These are phyloP conservation scores for Solanum ahanhuiri DNA, from an alignment of 257 asterid species.

Conservation along the genomic window DNA sequence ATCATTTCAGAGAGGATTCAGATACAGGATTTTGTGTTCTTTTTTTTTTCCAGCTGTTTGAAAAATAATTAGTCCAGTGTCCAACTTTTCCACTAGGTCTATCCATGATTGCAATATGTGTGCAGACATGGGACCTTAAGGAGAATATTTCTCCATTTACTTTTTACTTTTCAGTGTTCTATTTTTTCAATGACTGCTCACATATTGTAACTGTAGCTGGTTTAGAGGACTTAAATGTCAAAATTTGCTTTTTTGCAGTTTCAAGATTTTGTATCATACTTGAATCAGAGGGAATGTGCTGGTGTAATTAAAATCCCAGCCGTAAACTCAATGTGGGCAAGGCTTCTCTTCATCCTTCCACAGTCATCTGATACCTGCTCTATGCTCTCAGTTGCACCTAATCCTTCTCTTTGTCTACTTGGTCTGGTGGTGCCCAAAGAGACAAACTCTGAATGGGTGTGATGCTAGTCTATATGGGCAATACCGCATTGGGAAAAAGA, in stretches of 20 bases:
- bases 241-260: slow-evolving; percentile 36
- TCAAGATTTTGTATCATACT: slow-evolving; percentile 69
- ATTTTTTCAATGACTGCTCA: background rate
- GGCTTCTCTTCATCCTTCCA: slow-evolving; percentile 80
- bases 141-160: background rate
- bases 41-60: background rate
- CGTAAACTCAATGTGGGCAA: slow-evolving; percentile 60
- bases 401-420: slow-evolving; percentile 61
- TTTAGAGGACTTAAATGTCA: background rate
- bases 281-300: slow-evolving; percentile 94
- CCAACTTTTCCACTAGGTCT: background rate
- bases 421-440: slow-evolving; percentile 86
- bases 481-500: background rate
- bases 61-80: background rate
- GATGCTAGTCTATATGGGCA: slow-evolving; percentile 4
- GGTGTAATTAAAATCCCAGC: slow-evolving; percentile 91
- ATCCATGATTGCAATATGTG: background rate
- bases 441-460: slow-evolving; percentile 42
- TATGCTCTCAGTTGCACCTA: slow-evolving; percentile 64
- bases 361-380: slow-evolving; percentile 62
- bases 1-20: background rate
- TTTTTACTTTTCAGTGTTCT: background rate
- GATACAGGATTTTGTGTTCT: background rate
- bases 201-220: background rate
- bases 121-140: background rate